These are phyloP conservation scores for Coffea humblotiana DNA, from an alignment of 305 asterid genomes.

Conservation along the genomic window DNA sequence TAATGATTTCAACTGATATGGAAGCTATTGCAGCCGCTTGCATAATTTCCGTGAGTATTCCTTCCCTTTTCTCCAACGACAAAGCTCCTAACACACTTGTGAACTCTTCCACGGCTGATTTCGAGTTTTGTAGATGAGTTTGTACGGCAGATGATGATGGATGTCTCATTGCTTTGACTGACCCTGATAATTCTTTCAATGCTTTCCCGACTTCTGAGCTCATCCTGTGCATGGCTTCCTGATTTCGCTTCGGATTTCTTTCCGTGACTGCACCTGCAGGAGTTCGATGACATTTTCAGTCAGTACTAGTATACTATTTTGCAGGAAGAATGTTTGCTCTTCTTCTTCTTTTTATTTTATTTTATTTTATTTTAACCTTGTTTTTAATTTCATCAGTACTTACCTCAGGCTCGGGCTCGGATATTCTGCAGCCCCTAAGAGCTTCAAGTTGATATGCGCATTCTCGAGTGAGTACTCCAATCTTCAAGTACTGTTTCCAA, in stretches of 20 bases:
- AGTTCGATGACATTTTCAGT: neutral
- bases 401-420: too few species aligned
- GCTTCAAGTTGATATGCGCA: too few species aligned
- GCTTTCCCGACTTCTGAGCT: constrained; percentile 49
- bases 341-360: too few species aligned
- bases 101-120: constrained; percentile 41
- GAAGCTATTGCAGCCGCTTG: constrained; percentile 52
- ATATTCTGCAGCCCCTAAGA: too few species aligned
- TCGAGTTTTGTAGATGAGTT: constrained; percentile 28
- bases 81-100: constrained; percentile 26
- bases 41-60: constrained; percentile 34
- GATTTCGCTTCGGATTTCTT: constrained; percentile 35
- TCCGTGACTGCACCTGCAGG: constrained; percentile 27
- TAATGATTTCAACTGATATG: constrained; percentile 49
- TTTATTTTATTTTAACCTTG: too few species aligned
- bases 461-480: too few species aligned
- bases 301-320: neutral
- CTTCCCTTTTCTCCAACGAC: constrained; percentile 20
- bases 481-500: too few species aligned
- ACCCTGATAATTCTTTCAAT: constrained; percentile 37
- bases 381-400: too few species aligned
- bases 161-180: constrained; percentile 40
- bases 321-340: too few species aligned
- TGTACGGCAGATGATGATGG: constrained; percentile 29
- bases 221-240: constrained; percentile 40